Percentiles rank a stretch among this genome's conserved stretches.
Conservation (phyloP, 2,329 filamentous ascomycete species). For the Elsinoe arachidis region DNA sequence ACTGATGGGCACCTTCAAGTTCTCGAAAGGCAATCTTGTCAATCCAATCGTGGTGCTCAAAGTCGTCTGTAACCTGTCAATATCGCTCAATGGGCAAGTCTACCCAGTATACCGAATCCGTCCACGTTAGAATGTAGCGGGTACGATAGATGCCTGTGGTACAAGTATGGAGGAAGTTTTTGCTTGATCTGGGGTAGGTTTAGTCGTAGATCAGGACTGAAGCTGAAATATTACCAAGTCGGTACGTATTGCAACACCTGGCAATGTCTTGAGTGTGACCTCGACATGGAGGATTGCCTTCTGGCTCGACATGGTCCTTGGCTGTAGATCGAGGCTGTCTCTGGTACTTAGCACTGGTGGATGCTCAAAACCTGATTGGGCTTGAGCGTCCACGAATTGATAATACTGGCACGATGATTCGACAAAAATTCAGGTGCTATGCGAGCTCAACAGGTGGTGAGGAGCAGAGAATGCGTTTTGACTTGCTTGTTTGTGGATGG, state of each 20-base stretch:
- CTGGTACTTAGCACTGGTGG: neutral
- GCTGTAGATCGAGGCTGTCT: neutral
- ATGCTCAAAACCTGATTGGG: neutral
- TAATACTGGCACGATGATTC: too few species aligned
- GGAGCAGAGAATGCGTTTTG: neutral
- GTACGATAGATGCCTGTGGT: neutral
- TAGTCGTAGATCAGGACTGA: neutral
- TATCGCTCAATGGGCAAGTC: neutral
- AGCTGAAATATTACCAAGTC: slow-evolving; percentile 23
- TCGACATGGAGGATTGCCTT: neutral
- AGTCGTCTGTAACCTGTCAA: neutral
- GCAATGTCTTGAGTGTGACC: neutral
- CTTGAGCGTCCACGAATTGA: too few species aligned
- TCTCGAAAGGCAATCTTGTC: neutral
- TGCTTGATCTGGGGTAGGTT: neutral
- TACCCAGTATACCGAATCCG: neutral
- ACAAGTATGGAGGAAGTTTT: neutral
- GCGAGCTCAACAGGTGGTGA: too few species aligned
- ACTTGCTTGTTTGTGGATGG: neutral
- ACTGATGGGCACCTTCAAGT: neutral
- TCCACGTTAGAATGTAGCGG: neutral
- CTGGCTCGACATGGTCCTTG: neutral
- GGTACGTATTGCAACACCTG: neutral
- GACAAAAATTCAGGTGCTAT: too few species aligned
- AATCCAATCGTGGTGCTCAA: neutral